Evolutionary conservation across 2,329 filamentous ascomycete genomes (phyloP), one percentile per base, ranked within the genome.

Genomic region (Alternaria sp.): DNA sequence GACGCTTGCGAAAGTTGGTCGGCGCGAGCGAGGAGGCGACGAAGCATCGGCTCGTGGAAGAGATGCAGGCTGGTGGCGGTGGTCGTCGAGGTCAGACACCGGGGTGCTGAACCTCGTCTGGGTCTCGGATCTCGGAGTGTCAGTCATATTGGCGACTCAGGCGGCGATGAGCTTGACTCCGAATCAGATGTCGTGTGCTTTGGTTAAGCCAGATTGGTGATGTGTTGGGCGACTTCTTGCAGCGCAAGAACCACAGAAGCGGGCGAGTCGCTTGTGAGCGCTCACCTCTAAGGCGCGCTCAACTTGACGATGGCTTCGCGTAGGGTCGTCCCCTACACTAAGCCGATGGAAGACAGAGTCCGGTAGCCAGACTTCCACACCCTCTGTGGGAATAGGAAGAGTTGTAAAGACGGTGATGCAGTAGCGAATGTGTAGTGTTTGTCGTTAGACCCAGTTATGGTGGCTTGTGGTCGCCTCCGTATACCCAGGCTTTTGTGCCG

Each of bases 401-500:
- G 42, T 57, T 48, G 60, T 55, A 63, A 67, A 57, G 62, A 68
- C 59, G 64, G 61, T 56, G 36, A 51, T 63, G 36, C 64, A 63
- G 51, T 64, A 62, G 62, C 42, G 61, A 67, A 52, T 63, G 63
- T 59, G 53, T 42, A 62, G 55, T 46, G 36, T 46, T 42, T 49
- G 46, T 58, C n/a, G 42, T 61, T 30, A 80, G 80, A 79, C 73
- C 85, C 81, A 94, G 83, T 97, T 98, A 98, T 86, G 94, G 94
- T 80, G 95, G 94, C 84, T 96, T 95, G 86, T 78, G 77, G 67
- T 95, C 92, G 85, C 93, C 92, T 91, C 94, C 94, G 82, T 94
- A 94, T 89, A 96, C 93, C 93, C 93, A 92, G 86, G 89, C 89
- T 80, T 89, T 89, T 82, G 93, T 94, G 86, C 93, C 93, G 81